A percentile compares a stretch with the other conserved stretches of the same genome.
These are phyloP conservation scores for Penicillium sp. DNA, from an alignment of 2,329 filamentous ascomycete species.

Conservation along the genomic window DNA sequence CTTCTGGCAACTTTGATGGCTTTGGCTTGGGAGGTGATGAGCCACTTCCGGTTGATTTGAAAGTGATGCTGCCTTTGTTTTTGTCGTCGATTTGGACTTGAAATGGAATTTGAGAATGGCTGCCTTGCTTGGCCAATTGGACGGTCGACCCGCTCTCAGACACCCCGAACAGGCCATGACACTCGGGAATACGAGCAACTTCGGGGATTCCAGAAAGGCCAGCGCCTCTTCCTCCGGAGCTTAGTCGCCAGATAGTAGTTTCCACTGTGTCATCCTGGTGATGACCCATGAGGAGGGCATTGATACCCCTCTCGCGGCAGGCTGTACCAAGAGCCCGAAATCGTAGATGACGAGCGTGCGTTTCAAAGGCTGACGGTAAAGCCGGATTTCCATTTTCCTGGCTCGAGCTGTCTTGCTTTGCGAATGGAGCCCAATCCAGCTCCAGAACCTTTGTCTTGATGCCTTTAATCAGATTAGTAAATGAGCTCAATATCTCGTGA, in stretches of 20 bases:
- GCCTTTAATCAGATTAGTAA: slow-evolving; percentile 26
- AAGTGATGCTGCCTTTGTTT: slow-evolving; percentile 6
- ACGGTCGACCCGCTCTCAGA: slow-evolving; percentile 63
- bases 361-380: slow-evolving; percentile 70
- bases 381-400: slow-evolving; percentile 32
- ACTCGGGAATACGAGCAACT: slow-evolving; percentile 77
- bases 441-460: slow-evolving; percentile 39
- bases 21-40: neutral
- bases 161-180: slow-evolving; percentile 71
- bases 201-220: slow-evolving; percentile 71
- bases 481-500: neutral
- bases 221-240: slow-evolving; percentile 66
- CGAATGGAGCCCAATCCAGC: slow-evolving; percentile 54
- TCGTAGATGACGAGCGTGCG: slow-evolving; percentile 69
- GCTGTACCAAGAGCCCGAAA: slow-evolving; percentile 69
- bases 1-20: neutral
- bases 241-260: slow-evolving; percentile 78
- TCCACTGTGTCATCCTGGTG: slow-evolving; percentile 91
- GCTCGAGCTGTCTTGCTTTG: neutral
- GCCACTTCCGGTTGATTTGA: neutral
- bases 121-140: slow-evolving; percentile 30
- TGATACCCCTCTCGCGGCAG: slow-evolving; percentile 57
- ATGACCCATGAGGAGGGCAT: slow-evolving; percentile 75
- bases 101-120: slow-evolving; percentile 1
- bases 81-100: slow-evolving; percentile 12